Base-by-base conservation (phyloP, 2,329 filamentous ascomycete species). In the Claviceps humidiphila region DNA sequence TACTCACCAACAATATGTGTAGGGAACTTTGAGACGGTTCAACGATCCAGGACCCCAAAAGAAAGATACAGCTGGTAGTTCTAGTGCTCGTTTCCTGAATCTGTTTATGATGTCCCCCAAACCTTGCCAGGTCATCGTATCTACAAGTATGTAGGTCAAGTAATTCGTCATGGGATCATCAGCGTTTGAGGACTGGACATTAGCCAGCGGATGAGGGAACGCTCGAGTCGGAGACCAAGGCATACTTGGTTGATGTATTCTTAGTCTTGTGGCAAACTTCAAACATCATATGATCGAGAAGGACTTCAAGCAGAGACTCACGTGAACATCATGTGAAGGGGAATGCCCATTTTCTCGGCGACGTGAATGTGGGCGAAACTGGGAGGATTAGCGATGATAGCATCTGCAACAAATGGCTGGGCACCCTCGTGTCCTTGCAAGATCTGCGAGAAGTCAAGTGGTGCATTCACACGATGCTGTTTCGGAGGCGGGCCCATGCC, bases 71-170 rank as follows among this genome's bases (percentile, higher is more conserved):
- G 85, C 78, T 45, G 93, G 85, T 1, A 96, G 71, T 26, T 85
- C 84, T 1, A 95, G 74, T 14, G 78, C 79, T 54, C 82, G 82
- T 57, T 84, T 82, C 50, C 90, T 77, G 61, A 95, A 96, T 11
- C 82, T 78, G 63, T 97, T 96, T 63, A 96, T 91, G 5, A 96
- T 74, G 66, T 96, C 90, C 40, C 90, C 90, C 4, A 95, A 71
- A 0, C 89, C 89, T 67, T 95, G 89, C 89, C 89, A 95, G 11
- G 89, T 90, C 75, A 95, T 81, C 78, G 94, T 87, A 58, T 95
- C 89, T 2, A 95, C 85, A 20, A 95, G 72, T 0, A 84, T 82
- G 60, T 95, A 95, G 0, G 85, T 87, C 53, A 94, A 75, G 61
- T 87, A 91, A 59, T 93, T 95, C 1, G 87, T 85, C 54, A 88